Percentiles rank a stretch among this genome's conserved stretches.
These are phyloP conservation scores for Protomyces gravidus DNA, from an alignment of 1,139 yeast genomes.

Conservation along the genomic window DNA sequence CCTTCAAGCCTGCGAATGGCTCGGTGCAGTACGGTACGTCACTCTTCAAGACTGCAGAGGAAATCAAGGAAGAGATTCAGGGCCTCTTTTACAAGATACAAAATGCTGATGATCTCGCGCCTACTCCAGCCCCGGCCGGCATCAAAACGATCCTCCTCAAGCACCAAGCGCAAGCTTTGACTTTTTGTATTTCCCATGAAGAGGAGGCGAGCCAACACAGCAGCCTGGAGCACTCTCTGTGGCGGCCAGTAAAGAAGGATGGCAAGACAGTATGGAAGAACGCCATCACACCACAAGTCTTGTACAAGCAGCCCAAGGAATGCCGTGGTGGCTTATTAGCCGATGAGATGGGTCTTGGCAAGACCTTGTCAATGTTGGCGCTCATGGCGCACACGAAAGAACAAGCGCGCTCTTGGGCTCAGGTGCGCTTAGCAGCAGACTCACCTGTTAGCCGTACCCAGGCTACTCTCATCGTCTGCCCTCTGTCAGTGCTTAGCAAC, in stretches of 20 bases:
- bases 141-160: conserved; percentile 12
- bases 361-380: conserved; percentile 92
- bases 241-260: conserved; percentile 20
- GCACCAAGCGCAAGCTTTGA: conserved; percentile 43
- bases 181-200: conserved; percentile 91
- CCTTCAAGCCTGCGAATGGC: neutral
- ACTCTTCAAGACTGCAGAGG: conserved; percentile 21
- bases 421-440: conserved; percentile 45
- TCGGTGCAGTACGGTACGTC: conserved; percentile 18
- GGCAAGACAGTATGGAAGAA: conserved; percentile 37
- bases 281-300: conserved; percentile 39
- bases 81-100: conserved; percentile 17
- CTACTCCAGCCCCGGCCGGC: conserved; percentile 6
- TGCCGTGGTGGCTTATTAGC: conserved; percentile 79
- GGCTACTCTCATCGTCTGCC: conserved; percentile 81
- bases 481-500: conserved; percentile 73
- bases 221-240: conserved; percentile 35
- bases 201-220: conserved; percentile 44
- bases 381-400: conserved; percentile 56
- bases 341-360: conserved; percentile 98
- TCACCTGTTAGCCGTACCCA: conserved; percentile 48
- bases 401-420: conserved; percentile 33
- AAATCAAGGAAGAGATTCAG: conserved; percentile 21
- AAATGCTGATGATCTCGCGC: conserved; percentile 2
- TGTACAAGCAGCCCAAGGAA: conserved; percentile 52